phyloP scores from a whole-genome alignment of 352 stramenopile genomes.

The Peronospora tabacina region DNA sequence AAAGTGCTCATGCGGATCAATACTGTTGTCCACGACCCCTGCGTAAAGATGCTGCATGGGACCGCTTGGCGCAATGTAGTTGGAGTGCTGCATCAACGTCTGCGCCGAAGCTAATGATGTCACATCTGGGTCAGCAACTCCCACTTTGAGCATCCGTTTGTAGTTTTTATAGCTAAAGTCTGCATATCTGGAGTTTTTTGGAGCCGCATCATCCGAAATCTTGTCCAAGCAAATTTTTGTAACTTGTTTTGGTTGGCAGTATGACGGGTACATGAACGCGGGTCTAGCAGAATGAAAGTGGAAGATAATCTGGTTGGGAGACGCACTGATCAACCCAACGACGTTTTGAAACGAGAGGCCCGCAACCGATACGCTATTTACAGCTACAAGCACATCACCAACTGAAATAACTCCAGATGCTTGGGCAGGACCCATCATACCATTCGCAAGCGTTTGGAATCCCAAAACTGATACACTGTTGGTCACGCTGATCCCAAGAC shows the following conservation, averaged over 20 bases:
- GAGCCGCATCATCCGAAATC: conserved; percentile 28
- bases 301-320: conserved; percentile 60
- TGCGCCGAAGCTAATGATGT: conserved; percentile 26
- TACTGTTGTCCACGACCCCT: conserved; percentile 84
- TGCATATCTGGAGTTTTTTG: conserved; percentile 43
- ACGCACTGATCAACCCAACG: conserved; percentile 60
- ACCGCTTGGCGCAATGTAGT: conserved; percentile 67
- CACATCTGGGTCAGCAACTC: conserved; percentile 28
- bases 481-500: conserved; percentile 58
- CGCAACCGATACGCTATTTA: conserved; percentile 63
- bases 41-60: conserved; percentile 85
- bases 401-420: conserved; percentile 61
- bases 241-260: conserved; percentile 58
- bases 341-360: conserved; percentile 66
- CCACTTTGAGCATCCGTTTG: conserved; percentile 58
- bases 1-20: conserved; percentile 86
- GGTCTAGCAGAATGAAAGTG: conserved; percentile 72
- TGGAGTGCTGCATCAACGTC: conserved; percentile 38
- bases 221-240: conserved; percentile 37
- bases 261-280: conserved; percentile 56
- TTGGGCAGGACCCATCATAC: conserved; percentile 68
- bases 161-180: conserved; percentile 66
- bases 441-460: conserved; percentile 67
- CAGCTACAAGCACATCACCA: conserved; percentile 66
- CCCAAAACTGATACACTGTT: conserved; percentile 65